Percentiles rank a stretch among this genome's conserved stretches.
These are phyloP conservation scores for Trametes coccinea DNA, from an alignment of 768 basidiomycete genomes.

Conservation along the genomic window DNA sequence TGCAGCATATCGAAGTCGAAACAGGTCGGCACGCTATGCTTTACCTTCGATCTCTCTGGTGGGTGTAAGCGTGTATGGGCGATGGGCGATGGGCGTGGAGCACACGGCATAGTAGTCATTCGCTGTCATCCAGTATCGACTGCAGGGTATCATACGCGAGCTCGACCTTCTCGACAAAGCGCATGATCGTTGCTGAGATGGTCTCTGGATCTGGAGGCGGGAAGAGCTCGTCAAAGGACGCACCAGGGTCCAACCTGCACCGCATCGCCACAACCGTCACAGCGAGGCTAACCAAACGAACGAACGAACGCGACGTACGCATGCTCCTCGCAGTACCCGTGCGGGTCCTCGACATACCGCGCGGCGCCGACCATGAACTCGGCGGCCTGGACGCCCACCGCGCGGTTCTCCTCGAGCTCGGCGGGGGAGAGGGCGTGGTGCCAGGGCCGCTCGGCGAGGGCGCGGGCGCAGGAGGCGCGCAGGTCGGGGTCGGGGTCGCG, in stretches of 20 bases:
- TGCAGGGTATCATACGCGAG: neutral
- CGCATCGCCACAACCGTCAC: too few species aligned
- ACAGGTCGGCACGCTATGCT: too few species aligned
- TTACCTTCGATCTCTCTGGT: too few species aligned
- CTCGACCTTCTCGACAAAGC: slow-evolving; percentile 5
- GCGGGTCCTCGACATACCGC: slow-evolving; percentile 9
- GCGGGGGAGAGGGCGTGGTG: slow-evolving; percentile 13
- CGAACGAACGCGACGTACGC: slow-evolving; percentile 3
- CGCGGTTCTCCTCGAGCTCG: slow-evolving; percentile 3
- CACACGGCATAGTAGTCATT: too few species aligned
- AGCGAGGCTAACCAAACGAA: neutral
- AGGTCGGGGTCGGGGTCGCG: slow-evolving; percentile 14
- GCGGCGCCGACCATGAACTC: slow-evolving; percentile 15
- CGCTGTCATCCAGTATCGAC: neutral
- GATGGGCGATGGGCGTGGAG: too few species aligned
- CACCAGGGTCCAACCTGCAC: neutral
- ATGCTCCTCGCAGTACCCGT: slow-evolving; percentile 9
- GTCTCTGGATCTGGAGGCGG: slow-evolving; percentile 5
- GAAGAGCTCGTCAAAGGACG: slow-evolving; percentile 12
- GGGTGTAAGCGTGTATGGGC: too few species aligned
- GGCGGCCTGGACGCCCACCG: slow-evolving; percentile 10
- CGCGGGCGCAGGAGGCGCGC: neutral
- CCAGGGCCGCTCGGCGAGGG: neutral
- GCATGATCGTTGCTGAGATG: neutral
- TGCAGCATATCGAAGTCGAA: too few species aligned